Base-by-base conservation (phyloP, 1,284 basidiomycete genomes). In the Pseudozyma tsukubaensis region DNA sequence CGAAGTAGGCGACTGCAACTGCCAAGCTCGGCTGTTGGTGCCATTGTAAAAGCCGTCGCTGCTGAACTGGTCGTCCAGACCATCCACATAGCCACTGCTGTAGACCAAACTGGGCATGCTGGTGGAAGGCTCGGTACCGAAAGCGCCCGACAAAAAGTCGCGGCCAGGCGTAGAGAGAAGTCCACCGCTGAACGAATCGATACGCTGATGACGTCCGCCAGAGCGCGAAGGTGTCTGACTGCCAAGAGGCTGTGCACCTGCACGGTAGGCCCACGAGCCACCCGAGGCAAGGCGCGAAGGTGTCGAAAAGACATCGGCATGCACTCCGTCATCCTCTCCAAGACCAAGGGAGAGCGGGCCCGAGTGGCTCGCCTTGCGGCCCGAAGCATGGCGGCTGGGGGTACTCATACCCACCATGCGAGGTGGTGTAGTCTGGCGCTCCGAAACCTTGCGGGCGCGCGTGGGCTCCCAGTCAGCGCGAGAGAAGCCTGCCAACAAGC, bases 281-380 rank as follows among this genome's bases (percentile, higher is more conserved):
- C 77, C 76, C 1, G 61, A 64, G 11, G 68, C 60, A n/a, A 78
- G 58, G 35, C 74, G 63, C 18, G 77, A 80, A 12, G 78, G 78
- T 16, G 77, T 80, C 35, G 78, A 80, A 36, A 78, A 80, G 39
- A 77, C 53, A 42, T 79, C 77, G 54, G 74, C 69, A 35, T 78
- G 73, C 16, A 55, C 60, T 24, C 50, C 51, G 21, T 72, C 68
- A 37, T 72, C 68, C 37, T 68, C 73, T 11, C 59, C 63, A 9
- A 76, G 55, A 36, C 65, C 71, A 18, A 73, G 45, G 14, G 58
- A 65, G 19, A 73, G 65, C 9, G 65, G 60, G 16, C 65, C 65
- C 16, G 63, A 67, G 42, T 67, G 56, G 32, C 61, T 68, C 5
- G 68, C 18, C 60, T 72, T 76, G 50, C 61, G 67, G 24, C 67